A percentile compares a stretch with the other conserved stretches of the same genome.
Evolutionary conservation across 192 early-diverging fungal genomes (phyloP).

Genomic region (Thamnidium elegans): DNA sequence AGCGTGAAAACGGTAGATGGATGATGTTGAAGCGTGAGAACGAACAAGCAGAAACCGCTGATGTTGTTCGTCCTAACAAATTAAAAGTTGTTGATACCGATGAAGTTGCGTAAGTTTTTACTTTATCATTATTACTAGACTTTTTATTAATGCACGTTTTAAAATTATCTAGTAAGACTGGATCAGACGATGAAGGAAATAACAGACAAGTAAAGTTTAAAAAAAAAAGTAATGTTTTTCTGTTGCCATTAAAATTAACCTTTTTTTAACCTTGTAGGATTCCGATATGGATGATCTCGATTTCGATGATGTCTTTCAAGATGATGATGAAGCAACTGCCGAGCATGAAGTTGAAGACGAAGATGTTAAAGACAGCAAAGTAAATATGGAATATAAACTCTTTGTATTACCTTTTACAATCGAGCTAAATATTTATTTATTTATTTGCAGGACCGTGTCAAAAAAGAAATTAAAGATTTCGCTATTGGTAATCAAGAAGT

Average conservation of each 20-base stretch:
- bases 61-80: constrained; percentile 9
- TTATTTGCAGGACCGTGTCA: constrained; percentile 28
- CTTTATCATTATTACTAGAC: background rate
- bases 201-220: background rate
- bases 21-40: constrained; percentile 51
- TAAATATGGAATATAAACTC: constrained; percentile 7
- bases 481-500: constrained; percentile 30
- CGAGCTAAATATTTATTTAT: background rate
- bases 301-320: constrained; percentile 79
- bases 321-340: constrained; percentile 72
- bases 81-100: constrained; percentile 45
- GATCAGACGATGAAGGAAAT: constrained; percentile 14
- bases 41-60: constrained; percentile 37
- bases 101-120: constrained; percentile 26
- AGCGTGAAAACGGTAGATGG: constrained; percentile 45
- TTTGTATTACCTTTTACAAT: background rate
- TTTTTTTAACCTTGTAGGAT: constrained; percentile 10
- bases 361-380: constrained; percentile 54
- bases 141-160: background rate
- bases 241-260: background rate
- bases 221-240: background rate
- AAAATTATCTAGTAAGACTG: background rate
- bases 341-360: constrained; percentile 71
- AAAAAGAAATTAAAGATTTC: constrained; percentile 43
- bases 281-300: constrained; percentile 68